Base-by-base conservation (phyloP, 2,329 filamentous ascomycete genomes). In the Tothia fuscella region DNA sequence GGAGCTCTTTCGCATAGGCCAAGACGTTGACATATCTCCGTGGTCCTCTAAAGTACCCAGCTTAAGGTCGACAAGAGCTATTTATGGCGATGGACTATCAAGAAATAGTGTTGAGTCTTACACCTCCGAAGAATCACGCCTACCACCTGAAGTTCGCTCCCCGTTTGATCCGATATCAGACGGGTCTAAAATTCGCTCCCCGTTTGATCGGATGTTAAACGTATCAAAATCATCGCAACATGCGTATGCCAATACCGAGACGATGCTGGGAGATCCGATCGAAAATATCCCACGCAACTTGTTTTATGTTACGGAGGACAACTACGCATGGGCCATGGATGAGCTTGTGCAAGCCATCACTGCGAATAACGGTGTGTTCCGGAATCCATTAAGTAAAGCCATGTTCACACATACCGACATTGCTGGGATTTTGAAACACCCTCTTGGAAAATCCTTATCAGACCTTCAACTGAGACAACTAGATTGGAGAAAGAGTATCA, bases 321-420 rank as follows among this genome's bases (percentile, higher is more conserved):
- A 35, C 14, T 48, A 47, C 26, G 46, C 46, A 3, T 48, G 44
- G 44, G 45, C 44, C 24, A 47, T 48, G 41, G 26, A 30, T 14
- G 46, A 48, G 29, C 41, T 55, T 14, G 47, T 43, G 5, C 29
- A 38, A 24, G 48, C 48, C 13, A 36, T 53, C 3, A 17, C 28
- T 7, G 12, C 35, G 36, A 49, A 50, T 42, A 31, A 41, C 31
- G 53, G 51, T 37, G 51, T 56, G 20, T 55, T 56, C 53, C 51
- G 55, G 34, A 56, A 56, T 43, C 55, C 53, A 12, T 45, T 57
- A 20, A 55, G 53, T 32, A 43, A 43, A 12, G 33, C 48, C 28
- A 48, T 55, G 44, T 57, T 57, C 40, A 45, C 47, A 13, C 37
- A 38, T 16, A 43, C 43, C 6, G 54, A 57, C 44, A 49, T 56